These are phyloP conservation scores for Rosa chinensis DNA, from an alignment of 306 rosid species.

Conservation along the genomic window DNA sequence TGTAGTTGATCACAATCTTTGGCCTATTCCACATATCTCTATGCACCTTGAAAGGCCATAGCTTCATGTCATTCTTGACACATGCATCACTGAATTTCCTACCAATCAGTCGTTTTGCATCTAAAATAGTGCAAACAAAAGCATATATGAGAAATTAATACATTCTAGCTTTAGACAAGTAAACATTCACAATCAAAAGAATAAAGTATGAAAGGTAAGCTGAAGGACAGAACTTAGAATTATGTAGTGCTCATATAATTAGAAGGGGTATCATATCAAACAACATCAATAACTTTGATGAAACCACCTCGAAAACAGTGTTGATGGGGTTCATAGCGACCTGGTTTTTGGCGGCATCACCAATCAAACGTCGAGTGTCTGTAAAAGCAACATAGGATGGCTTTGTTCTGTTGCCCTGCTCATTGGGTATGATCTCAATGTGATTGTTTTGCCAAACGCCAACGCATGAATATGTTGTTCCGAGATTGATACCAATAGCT, in stretches of 20 bases:
- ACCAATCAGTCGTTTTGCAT: constrained; percentile 48
- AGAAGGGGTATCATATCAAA: background rate
- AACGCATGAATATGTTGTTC: constrained; percentile 39
- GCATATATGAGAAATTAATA: background rate
- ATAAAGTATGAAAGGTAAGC: background rate
- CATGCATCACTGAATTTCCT: constrained; percentile 36
- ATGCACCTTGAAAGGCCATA: constrained; percentile 45
- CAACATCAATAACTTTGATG: background rate
- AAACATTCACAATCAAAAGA: background rate
- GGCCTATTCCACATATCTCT: constrained; percentile 39
- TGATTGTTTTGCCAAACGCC: constrained; percentile 43
- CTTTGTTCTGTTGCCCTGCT: constrained; percentile 45
- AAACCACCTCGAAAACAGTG: constrained; percentile 35
- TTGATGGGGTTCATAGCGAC: constrained; percentile 45
- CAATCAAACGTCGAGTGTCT: constrained; percentile 29
- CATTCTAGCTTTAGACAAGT: background rate
- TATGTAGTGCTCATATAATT: background rate
- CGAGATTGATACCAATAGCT: constrained; percentile 40
- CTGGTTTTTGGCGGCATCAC: constrained; percentile 27
- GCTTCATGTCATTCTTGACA: constrained; percentile 34
- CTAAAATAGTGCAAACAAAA: constrained; percentile 3
- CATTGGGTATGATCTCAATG: constrained; percentile 38
- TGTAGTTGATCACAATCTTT: constrained; percentile 34
- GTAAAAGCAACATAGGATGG: constrained; percentile 45
- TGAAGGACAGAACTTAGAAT: background rate